Base-by-base conservation (phyloP, 148 eudicot species). In the Bassia scoparia region DNA sequence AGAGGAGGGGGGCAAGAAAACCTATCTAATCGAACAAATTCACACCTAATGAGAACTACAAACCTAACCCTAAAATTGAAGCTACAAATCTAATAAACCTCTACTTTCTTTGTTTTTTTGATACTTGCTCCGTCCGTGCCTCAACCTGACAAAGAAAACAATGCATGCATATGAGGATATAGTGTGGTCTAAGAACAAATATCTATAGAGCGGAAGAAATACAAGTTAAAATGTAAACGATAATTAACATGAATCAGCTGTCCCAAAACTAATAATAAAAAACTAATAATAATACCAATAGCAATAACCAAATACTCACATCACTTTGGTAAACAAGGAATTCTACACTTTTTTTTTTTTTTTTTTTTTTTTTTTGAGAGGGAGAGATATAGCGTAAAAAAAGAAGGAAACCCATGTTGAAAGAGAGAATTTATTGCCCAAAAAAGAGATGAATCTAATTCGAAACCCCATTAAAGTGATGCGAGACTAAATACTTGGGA, bases 21-120 rank as follows among this genome's bases (percentile, higher is more conserved):
- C 49, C 71, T 41, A 74, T 53, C 62, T 38, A 20, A 35, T 38
- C 9, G 23, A 69, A 60, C 29, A 60, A 18, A 76, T 1, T 58
- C 55, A 70, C 69, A 61, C 65, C 74, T 62, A 44, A 26, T 43
- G 77, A 62, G 50, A 73, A 41, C 65, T 62, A 68, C 71, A 77
- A 77, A 58, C 56, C 77, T 67, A 49, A 37, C 21, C 69, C 64
- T 66, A 38, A 23, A 17, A 34, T 43, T 69, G 65, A 12, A 35
- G 41, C 53, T 54, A 46, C 68, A 68, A 56, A 80, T 65, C 33
- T 62, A 41, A n/a, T n/a, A 52, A 29, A 44, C 37, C 30, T 49
- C 81, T 86, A 88, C 79, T 81, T 91, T 58, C 93, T 81, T 74
- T 31, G 87, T 83, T 71, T 91, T 81, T 89, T 91, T 31, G 87